Percentiles rank a stretch among this genome's conserved stretches.
phyloP scores from a whole-genome alignment of 768 basidiomycete genomes.

The Boletus eberwhitei region DNA sequence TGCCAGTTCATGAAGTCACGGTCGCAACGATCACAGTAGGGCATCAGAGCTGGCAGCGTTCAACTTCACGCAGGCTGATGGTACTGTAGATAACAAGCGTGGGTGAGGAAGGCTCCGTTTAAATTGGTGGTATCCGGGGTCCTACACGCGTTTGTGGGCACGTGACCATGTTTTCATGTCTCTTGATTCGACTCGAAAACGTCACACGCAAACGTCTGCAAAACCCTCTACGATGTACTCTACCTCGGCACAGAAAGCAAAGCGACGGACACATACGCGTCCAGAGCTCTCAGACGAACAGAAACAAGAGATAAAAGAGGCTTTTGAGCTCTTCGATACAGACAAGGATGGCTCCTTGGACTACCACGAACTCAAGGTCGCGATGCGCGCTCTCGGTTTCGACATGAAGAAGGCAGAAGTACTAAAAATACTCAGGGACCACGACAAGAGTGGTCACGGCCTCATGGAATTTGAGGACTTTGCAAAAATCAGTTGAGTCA shows the following conservation, averaged over 20 bases:
- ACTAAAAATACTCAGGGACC: conserved; percentile 87
- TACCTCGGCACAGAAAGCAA: conserved; percentile 67
- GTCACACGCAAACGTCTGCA: not conserved
- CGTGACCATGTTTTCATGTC: conserved; percentile 18
- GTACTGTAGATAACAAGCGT: no score
- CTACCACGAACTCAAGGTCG: conserved; percentile 99
- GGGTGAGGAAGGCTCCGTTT: not conserved
- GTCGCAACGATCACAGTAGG: conserved; percentile 36
- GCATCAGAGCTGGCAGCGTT: conserved; percentile 22
- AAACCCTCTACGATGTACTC: conserved; percentile 43
- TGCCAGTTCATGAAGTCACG: conserved; percentile 30
- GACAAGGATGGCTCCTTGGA: conserved; percentile 96
- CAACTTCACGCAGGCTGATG: no score
- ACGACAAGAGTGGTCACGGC: conserved; percentile 77
- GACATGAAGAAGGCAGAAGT: conserved; percentile 99
- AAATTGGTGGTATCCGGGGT: conserved; percentile 20
- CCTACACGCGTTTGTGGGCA: conserved; percentile 29
- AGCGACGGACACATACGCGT: conserved; percentile 67
- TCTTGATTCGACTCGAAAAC: not conserved
- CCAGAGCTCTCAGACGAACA: conserved; percentile 87
- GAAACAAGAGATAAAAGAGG: conserved; percentile 96
- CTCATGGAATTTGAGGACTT: conserved; percentile 95
- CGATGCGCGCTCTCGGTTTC: conserved; percentile 96
- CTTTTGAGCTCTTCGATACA: conserved; percentile 98
- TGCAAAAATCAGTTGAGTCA: conserved; percentile 80